Evolutionary conservation across 2,329 filamentous ascomycete genomes (phyloP), one percentile per base, ranked within the genome.

Genomic region (Cytospora piceicola): DNA sequence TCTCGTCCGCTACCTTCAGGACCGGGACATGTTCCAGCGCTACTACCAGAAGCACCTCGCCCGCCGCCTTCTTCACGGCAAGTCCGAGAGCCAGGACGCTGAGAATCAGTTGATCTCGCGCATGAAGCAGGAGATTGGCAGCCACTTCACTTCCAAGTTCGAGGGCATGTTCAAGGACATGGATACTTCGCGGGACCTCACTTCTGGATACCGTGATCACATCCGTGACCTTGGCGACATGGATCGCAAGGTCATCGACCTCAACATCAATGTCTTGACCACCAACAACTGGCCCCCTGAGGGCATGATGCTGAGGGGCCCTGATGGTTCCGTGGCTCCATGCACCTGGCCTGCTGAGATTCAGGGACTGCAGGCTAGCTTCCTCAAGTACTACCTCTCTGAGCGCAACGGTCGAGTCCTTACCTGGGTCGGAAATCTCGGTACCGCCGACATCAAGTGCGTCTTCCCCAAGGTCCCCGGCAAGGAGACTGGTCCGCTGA

Each of bases 161-260:
- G 95, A 99, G 75, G 91, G 93, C 70, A 98, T 99, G 93, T 97
- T 99, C 81, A 94, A 93, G 78, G 95, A 99, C 73, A 94, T 98
- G 86, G 88, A 90, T 20, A 88, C 94, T 15, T 97, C 94, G 0
- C 88, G 90, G 63, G 94, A 97, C 70, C 84, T 97, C 30, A 93
- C 91, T 0, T 79, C 87, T 15, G 88, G 85, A 64, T 98, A 96
- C 79, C 90, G 89, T 70, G 84, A 85, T 20, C 87, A 94, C 69
- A 87, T 87, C 56, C 77, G 79, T 34, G 79, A 77, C 34, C 77
- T 86, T 14, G 76, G 85, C 75, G 76, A 87, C 75, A 75, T 78
- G 22, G 73, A 84, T 78, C 80, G 83, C 3, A 88, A 85, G 73
- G 87, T 84, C 34, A 87, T 94, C 32, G 95, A 98, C 56, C 83